A percentile compares a stretch with the other conserved stretches of the same genome.
Conservation (phyloP, 352 stramenopile species). For the Thalassiosira pacifica region DNA sequence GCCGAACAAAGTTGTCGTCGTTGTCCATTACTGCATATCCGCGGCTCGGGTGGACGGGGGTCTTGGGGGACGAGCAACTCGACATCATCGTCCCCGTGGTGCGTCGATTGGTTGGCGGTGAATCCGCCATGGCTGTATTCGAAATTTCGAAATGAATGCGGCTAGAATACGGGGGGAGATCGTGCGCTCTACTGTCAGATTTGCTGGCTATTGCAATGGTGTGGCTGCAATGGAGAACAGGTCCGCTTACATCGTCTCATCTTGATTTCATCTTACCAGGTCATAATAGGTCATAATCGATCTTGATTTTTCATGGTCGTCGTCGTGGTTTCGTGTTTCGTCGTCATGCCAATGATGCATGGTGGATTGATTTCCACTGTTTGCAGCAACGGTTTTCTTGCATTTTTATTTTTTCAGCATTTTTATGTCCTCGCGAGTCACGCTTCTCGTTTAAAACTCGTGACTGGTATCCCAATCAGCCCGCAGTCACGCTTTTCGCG, state of each 20-base stretch:
- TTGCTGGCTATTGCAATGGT: background rate
- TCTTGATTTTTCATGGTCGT: no score
- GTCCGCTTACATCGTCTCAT: no score
- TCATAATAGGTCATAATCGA: no score
- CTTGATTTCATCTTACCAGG: background rate
- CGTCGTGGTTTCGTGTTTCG: no score
- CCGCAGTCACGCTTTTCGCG: no score
- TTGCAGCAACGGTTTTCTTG: background rate
- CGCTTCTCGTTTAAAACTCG: no score
- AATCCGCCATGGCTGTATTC: background rate
- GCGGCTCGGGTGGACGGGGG: slow-evolving; percentile 16
- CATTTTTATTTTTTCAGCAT: background rate
- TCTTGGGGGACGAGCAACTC: slow-evolving; percentile 12
- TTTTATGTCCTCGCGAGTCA: no score
- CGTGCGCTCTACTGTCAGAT: no score
- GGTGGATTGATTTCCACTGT: no score
- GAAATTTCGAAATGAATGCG: background rate
- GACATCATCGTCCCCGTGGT: background rate
- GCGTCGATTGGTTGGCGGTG: background rate
- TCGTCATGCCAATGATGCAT: no score
- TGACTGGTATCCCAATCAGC: no score
- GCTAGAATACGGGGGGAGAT: no score
- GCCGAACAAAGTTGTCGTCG: background rate
- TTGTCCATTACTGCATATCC: slow-evolving; percentile 14
- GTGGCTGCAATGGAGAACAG: background rate